phyloP scores from a whole-genome alignment of 108 stramenopile species.

The Mediolabrus comicus region DNA sequence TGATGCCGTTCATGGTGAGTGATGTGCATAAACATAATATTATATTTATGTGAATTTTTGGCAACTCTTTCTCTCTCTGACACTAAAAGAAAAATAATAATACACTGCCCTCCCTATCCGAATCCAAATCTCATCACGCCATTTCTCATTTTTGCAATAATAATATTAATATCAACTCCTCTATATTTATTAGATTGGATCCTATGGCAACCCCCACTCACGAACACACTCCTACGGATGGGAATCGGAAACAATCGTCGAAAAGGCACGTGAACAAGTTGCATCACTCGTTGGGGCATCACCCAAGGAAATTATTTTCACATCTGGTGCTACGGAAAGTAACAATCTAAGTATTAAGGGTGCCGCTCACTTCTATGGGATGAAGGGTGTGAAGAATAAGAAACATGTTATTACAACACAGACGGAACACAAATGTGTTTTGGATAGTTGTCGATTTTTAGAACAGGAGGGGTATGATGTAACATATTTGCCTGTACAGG shows the following conservation, averaged over 20 bases:
- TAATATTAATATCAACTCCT: background rate
- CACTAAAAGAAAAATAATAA: background rate
- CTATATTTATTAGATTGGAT: conserved; percentile 59
- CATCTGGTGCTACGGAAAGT: conserved; percentile 97
- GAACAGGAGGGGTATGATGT: conserved; percentile 98
- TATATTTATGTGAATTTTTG: background rate
- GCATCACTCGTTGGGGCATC: conserved; percentile 88
- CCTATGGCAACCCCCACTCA: conserved; percentile 98
- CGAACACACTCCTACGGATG: conserved; percentile 98
- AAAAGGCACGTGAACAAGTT: conserved; percentile 86
- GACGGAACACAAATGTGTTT: conserved; percentile 99
- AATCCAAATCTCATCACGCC: background rate
- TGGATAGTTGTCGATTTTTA: conserved; percentile 94
- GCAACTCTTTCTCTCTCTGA: background rate
- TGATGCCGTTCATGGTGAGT: conserved; percentile 94
- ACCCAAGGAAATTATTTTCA: conserved; percentile 97
- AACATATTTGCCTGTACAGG: conserved; percentile 92
- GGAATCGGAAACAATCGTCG: conserved; percentile 94
- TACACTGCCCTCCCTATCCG: too few relatives aligned
- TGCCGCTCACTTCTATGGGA: conserved; percentile 90
- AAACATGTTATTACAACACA: conserved; percentile 98
- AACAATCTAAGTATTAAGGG: conserved; percentile 99
- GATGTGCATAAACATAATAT: background rate
- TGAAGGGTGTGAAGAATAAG: conserved; percentile 61
- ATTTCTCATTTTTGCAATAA: too few relatives aligned